Evolutionary conservation across 352 stramenopile genomes (phyloP).

Genomic region (Peronospora tabacina): DNA sequence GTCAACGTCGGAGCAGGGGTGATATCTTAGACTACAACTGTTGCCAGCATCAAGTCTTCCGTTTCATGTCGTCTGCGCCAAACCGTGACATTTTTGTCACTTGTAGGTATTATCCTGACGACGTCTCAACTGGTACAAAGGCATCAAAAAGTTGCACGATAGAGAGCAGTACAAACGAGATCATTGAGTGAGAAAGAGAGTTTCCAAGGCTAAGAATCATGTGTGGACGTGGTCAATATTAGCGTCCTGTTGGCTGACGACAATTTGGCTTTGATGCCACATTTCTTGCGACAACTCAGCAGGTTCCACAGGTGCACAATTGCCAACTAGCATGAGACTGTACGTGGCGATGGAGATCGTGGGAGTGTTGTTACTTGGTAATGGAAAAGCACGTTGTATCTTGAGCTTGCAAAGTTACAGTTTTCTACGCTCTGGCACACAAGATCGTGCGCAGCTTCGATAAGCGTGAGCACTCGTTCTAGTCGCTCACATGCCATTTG

Average conservation of each 20-base stretch:
- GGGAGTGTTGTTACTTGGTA: constrained; percentile 86
- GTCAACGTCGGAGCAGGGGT: constrained; percentile 11
- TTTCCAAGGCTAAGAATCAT: constrained; percentile 21
- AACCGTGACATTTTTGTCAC: background rate
- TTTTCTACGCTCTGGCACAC: constrained; percentile 39
- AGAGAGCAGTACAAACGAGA: constrained; percentile 31
- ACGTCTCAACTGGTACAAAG: too few relatives aligned
- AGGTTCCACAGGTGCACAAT: constrained; percentile 9
- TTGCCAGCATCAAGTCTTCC: background rate
- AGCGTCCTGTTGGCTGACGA: constrained; percentile 26
- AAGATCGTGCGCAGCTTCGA: constrained; percentile 57
- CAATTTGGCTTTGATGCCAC: constrained; percentile 80
- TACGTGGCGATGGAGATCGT: constrained; percentile 86
- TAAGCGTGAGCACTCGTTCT: constrained; percentile 64
- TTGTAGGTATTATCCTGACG: background rate
- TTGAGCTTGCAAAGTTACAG: constrained; percentile 35
- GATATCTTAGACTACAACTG: constrained; percentile 20
- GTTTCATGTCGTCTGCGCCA: too few relatives aligned
- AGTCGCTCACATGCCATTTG: constrained; percentile 89
- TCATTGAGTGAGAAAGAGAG: constrained; percentile 27
- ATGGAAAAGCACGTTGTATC: constrained; percentile 67
- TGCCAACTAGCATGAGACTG: constrained; percentile 23
- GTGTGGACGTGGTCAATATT: constrained; percentile 20
- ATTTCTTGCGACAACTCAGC: constrained; percentile 34
- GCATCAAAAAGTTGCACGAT: constrained; percentile 5